These are phyloP conservation scores for Auricularia auricula-judae DNA, from an alignment of 768 basidiomycete genomes.

Conservation along the genomic window DNA sequence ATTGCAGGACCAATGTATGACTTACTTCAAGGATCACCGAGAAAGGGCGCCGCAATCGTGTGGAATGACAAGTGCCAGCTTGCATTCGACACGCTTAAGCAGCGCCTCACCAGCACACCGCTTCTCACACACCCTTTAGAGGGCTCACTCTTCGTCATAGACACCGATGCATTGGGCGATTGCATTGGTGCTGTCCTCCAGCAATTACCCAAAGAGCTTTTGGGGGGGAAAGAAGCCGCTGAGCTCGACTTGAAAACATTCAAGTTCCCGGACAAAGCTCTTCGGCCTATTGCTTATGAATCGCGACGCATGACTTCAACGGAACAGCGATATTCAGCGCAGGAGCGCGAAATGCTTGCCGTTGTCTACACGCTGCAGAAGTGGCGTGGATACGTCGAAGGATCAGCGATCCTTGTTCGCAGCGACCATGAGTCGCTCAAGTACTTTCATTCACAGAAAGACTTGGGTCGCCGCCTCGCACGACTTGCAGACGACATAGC, in stretches of 20 bases:
- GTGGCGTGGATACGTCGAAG: constrained; percentile 13
- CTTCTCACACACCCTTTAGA: too few relatives aligned
- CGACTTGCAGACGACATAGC: constrained; percentile 13
- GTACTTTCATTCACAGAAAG: constrained; percentile 8
- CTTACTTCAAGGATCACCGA: too few relatives aligned
- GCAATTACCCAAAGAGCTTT: too few relatives aligned
- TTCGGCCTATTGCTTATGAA: not conserved
- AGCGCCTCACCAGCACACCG: too few relatives aligned
- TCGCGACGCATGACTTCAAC: not conserved
- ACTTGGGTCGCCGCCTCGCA: constrained; percentile 14
- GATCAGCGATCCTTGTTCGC: constrained; percentile 13
- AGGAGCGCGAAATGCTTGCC: not conserved
- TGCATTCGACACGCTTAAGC: too few relatives aligned
- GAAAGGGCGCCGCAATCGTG: too few relatives aligned
- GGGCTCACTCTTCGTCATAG: too few relatives aligned
- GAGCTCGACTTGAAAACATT: not conserved
- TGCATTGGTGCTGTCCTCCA: too few relatives aligned
- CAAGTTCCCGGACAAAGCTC: not conserved
- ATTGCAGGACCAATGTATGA: too few relatives aligned
- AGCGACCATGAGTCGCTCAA: constrained; percentile 16
- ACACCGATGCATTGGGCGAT: too few relatives aligned
- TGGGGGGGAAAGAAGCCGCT: not conserved
- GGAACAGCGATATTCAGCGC: not conserved
- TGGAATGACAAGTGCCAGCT: too few relatives aligned
- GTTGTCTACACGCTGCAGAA: constrained; percentile 6